Evolutionary conservation across 2,329 filamentous ascomycete species (phyloP), one percentile per base, ranked within the genome.

Genomic region (Annulohypoxylon truncatum): DNA sequence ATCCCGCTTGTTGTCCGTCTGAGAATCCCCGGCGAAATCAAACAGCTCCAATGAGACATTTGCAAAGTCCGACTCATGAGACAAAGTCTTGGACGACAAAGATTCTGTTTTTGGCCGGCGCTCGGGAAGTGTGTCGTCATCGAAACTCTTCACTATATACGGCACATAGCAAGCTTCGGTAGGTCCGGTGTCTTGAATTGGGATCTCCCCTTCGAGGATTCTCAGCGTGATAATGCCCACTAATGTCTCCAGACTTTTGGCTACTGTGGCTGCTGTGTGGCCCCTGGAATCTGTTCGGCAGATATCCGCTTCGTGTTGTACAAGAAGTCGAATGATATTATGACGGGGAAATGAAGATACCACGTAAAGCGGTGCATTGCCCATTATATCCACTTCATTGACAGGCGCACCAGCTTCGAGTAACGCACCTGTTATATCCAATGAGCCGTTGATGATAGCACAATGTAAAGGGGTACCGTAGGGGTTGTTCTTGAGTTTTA

Each of bases 391-490:
- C 1, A 40, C 15, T 18, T 61, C 50, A 24, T 61, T 22, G 2
- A 61, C 42, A 55, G 35, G 42, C 8, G 58, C 48, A 12, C 58
- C 58, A 7, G 58, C 58, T 24, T 61, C 58, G 42, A 61, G 29
- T 8, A 61, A 42, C 44, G 29, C 40, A 12, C 31, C n/a, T 1
- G 50, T 26, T 15, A 61, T 44, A 6, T 61, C 58, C 24, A 54
- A 38, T 2, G 58, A 61, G 38, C 58, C 58, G 33, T 42, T 20
- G 29, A 42, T 15, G 9, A 61, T 50, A 6, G 58, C 40, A 13
- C 58, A 61, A 15, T 61, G 58, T 22, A 61, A 33, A 4, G 58
- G 50, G 3, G 58, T 61, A 7, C 58, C 58, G n/a, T 12, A 50
- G 7, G 26, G 20, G 8, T 61, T 61, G 24, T 55, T 50, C 15